phyloP scores from a whole-genome alignment of 225 moss, liverwort and hornwort species.

The Takakia lepidozioides region DNA sequence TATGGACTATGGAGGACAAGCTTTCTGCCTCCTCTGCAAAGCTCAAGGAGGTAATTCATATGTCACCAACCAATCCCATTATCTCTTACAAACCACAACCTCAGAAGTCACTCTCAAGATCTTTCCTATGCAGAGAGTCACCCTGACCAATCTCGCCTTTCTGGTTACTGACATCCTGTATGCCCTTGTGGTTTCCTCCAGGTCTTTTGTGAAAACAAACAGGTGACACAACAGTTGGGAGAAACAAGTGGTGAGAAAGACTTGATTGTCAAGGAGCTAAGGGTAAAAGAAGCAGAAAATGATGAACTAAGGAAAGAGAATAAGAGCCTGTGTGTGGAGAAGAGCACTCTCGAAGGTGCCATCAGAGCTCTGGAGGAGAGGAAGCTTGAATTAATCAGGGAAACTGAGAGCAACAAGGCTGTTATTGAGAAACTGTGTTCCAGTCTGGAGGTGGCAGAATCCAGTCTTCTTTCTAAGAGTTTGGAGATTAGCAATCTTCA shows the following conservation, averaged over 20 bases:
- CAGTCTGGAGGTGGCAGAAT: conserved; percentile 50
- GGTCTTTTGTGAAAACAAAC: no score
- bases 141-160: no score
- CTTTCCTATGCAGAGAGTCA: no score
- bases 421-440: conserved; percentile 36
- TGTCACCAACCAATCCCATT: no score
- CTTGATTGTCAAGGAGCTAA: conserved; percentile 28
- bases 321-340: conserved; percentile 23
- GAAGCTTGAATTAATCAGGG: conserved; percentile 29
- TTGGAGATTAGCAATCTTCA: conserved; percentile 35
- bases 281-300: conserved; percentile 23
- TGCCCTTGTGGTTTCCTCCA: no score
- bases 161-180: no score
- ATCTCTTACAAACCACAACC: neutral
- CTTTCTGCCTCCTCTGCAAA: conserved; percentile 22
- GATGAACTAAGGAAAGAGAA: conserved; percentile 24
- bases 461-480: conserved; percentile 13
- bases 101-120: neutral
- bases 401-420: conserved; percentile 42
- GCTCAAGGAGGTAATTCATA: conserved; percentile 22
- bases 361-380: conserved; percentile 40
- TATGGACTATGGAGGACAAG: conserved; percentile 16
- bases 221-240: conserved; percentile 41
- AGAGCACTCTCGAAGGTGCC: conserved; percentile 20
- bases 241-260: conserved; percentile 34